Evolutionary conservation across 1,284 basidiomycete species (phyloP).

Genomic region (Ustilago crameri): DNA sequence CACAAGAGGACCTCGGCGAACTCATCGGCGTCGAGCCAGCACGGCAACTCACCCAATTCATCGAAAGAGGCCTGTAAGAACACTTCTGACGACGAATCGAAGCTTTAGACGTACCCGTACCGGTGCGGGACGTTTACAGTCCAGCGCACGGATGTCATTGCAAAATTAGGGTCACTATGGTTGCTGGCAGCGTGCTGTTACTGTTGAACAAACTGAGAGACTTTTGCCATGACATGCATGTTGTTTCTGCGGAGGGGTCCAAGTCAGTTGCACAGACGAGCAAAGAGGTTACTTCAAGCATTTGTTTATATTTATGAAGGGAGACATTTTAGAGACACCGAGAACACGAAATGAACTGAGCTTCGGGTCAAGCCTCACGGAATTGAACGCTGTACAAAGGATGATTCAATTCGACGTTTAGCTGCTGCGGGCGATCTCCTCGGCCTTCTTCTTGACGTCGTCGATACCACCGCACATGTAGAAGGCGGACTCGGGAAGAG

Average conservation of each 20-base stretch:
- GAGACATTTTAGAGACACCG: constrained; percentile 14
- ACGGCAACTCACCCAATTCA: constrained; percentile 72
- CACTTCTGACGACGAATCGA: neutral
- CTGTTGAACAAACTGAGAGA: too few species aligned
- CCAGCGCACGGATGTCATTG: too few species aligned
- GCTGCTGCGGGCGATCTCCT: constrained; percentile 77
- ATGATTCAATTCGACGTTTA: constrained; percentile 9
- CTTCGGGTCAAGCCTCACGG: constrained; percentile 10
- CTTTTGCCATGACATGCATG: too few species aligned
- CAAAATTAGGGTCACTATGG: too few species aligned
- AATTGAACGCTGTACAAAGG: neutral
- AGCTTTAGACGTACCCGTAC: too few species aligned
- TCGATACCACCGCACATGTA: constrained; percentile 83
- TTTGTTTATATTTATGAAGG: constrained; percentile 26
- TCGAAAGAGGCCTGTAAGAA: constrained; percentile 13
- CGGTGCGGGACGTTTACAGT: too few species aligned
- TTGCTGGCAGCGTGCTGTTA: too few species aligned
- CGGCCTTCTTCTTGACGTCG: constrained; percentile 95
- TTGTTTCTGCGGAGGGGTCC: too few species aligned
- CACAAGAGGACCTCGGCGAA: constrained; percentile 75
- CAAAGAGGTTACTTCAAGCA: constrained; percentile 6
- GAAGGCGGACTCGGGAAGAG: constrained; percentile 81
- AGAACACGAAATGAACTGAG: neutral
- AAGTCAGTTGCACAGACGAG: neutral
- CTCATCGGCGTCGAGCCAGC: constrained; percentile 86